A percentile compares a stretch with the other conserved stretches of the same genome.
Evolutionary conservation across 1,284 basidiomycete genomes (phyloP).

Genomic region (Pseudozyma sp.): DNA sequence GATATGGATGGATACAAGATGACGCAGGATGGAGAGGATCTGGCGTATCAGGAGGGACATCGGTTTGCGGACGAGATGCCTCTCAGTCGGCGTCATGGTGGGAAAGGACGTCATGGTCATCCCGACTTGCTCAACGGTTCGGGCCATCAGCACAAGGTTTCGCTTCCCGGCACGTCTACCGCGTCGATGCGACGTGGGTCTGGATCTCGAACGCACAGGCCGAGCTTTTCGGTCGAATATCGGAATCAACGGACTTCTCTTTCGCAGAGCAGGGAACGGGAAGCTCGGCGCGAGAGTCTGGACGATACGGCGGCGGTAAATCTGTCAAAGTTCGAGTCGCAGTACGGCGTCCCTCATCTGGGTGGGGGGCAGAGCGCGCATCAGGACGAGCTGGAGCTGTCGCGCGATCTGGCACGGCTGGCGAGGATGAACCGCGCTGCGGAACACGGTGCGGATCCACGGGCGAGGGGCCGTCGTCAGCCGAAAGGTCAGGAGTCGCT

Average conservation of each 20-base stretch:
- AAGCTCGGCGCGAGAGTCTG: conserved; percentile 28
- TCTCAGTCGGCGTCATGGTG: conserved; percentile 59
- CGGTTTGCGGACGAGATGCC: conserved; percentile 66
- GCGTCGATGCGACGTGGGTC: conserved; percentile 33
- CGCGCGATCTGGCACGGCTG: conserved; percentile 38
- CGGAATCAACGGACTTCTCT: conserved; percentile 6
- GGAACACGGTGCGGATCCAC: conserved; percentile 12
- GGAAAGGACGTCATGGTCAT: conserved; percentile 54
- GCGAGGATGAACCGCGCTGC: conserved; percentile 40
- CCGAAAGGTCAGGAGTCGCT: conserved; percentile 15
- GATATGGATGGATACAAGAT: conserved; percentile 69
- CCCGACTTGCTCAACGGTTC: conserved; percentile 33
- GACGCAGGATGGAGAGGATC: conserved; percentile 60
- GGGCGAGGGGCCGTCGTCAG: conserved; percentile 16
- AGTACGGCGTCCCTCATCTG: conserved; percentile 12
- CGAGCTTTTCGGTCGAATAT: conserved; percentile 47
- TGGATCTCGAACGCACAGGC: conserved; percentile 32
- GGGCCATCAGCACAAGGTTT: conserved; percentile 45
- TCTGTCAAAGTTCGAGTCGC: conserved; percentile 18
- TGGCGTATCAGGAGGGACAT: conserved; percentile 59
- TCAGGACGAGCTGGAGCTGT: conserved; percentile 44
- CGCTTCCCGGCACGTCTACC: conserved; percentile 27
- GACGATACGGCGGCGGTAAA: conserved; percentile 31
- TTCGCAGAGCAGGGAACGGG: conserved; percentile 24
- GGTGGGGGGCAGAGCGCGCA: conserved; percentile 18